phyloP scores from a whole-genome alignment of 2,329 filamentous ascomycete genomes.

The Pleochaeta shiraiana region DNA sequence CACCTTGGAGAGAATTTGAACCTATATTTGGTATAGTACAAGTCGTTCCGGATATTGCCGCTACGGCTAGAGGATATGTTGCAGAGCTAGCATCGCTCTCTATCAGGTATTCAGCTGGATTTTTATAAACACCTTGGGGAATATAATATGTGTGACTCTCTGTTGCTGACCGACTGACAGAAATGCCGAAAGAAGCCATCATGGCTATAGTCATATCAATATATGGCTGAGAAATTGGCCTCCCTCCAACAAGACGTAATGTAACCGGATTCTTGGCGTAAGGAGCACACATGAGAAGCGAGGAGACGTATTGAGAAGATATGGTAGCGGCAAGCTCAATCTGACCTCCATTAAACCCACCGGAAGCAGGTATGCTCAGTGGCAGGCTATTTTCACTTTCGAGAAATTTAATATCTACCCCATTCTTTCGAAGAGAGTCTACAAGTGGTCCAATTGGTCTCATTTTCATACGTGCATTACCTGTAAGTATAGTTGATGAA shows the following conservation, averaged over 20 bases:
- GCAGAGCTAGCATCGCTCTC: slow-evolving; percentile 97
- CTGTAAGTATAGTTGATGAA: slow-evolving; percentile 61
- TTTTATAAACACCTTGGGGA: slow-evolving; percentile 61
- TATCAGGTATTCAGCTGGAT: slow-evolving; percentile 68
- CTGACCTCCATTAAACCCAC: slow-evolving; percentile 63
- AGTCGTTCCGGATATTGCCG: slow-evolving; percentile 85
- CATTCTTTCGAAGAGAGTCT: slow-evolving; percentile 70
- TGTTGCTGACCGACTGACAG: slow-evolving; percentile 51
- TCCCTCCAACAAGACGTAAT: slow-evolving; percentile 76
- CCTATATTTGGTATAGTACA: slow-evolving; percentile 96
- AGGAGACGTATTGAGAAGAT: slow-evolving; percentile 98
- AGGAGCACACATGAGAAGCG: slow-evolving; percentile 86
- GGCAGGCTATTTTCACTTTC: slow-evolving; percentile 70
- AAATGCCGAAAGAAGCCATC: slow-evolving; percentile 83
- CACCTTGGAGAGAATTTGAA: slow-evolving; percentile 74
- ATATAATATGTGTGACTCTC: slow-evolving; percentile 90
- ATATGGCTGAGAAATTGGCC: slow-evolving; percentile 90
- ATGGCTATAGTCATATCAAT: slow-evolving; percentile 98
- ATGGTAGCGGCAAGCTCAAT: slow-evolving; percentile 90
- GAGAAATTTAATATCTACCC: slow-evolving; percentile 68
- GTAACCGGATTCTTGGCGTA: slow-evolving; percentile 93
- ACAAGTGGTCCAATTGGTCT: slow-evolving; percentile 86
- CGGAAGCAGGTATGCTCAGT: slow-evolving; percentile 58
- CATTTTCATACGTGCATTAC: slow-evolving; percentile 91
- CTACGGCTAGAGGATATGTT: slow-evolving; percentile 84